These are phyloP conservation scores for Curvularia sp. DNA, from an alignment of 2,329 filamentous ascomycete species.

Conservation along the genomic window DNA sequence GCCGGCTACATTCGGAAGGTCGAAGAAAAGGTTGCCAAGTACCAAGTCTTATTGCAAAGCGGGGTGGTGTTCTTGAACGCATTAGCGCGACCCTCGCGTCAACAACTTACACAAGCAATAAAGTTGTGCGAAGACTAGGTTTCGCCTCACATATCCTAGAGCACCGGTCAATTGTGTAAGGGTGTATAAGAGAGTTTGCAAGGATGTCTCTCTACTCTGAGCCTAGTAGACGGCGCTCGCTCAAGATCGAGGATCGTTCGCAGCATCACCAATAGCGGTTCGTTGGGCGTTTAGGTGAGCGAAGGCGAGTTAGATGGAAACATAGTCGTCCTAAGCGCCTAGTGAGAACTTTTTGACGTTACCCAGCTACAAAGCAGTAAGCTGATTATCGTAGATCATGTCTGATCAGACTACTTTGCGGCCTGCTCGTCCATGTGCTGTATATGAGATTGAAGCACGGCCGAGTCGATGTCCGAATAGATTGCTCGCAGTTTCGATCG, in stretches of 20 bases:
- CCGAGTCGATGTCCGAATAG: constrained; percentile 12
- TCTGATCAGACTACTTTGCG: constrained; percentile 10
- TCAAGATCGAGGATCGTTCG: background rate
- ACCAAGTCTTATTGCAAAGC: constrained; percentile 9
- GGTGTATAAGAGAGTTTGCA: background rate
- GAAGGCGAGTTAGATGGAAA: background rate
- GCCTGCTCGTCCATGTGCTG: constrained; percentile 25
- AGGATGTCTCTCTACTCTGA: background rate
- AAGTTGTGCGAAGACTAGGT: background rate
- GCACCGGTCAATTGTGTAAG: background rate
- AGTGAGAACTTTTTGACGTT: background rate
- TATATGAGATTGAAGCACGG: constrained; percentile 15
- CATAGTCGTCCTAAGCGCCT: background rate
- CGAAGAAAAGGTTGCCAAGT: constrained; percentile 6
- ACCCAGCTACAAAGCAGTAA: background rate
- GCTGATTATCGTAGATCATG: background rate
- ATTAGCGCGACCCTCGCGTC: constrained; percentile 8
- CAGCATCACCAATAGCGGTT: background rate
- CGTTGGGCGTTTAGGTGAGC: background rate
- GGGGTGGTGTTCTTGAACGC: constrained; percentile 7
- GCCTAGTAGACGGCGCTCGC: background rate
- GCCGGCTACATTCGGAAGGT: constrained; percentile 12
- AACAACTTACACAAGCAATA: constrained; percentile 1
- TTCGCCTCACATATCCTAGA: background rate
- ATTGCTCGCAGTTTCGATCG: constrained; percentile 6